A percentile compares a stretch with the other conserved stretches of the same genome.
phyloP scores from a whole-genome alignment of 371 early-diverging fungal species.

The Fennellomyces sp. region DNA sequence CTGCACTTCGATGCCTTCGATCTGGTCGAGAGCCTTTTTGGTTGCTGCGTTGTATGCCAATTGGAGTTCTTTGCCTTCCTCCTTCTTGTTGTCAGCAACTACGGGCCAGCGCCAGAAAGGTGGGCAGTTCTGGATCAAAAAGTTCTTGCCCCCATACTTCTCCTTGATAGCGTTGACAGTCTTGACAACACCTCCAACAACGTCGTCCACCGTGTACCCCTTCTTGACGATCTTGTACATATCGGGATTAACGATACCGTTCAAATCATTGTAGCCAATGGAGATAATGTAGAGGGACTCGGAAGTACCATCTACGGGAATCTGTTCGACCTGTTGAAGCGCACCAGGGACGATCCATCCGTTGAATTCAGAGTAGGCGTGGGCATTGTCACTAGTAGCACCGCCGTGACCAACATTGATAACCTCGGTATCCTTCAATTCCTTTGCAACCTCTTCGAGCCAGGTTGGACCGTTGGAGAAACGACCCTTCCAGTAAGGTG shows the following conservation, averaged over 20 bases:
- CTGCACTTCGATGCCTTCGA: slow-evolving; percentile 16
- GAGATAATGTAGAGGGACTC: slow-evolving; percentile 21
- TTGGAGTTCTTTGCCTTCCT: slow-evolving; percentile 6
- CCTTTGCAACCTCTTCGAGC: slow-evolving; percentile 49
- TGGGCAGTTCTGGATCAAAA: slow-evolving; percentile 15
- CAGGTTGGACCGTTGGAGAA: slow-evolving; percentile 61
- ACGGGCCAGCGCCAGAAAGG: slow-evolving; percentile 26
- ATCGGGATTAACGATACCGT: slow-evolving; percentile 23
- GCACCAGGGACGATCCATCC: slow-evolving; percentile 21
- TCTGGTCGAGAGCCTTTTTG: slow-evolving; percentile 6
- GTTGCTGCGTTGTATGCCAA: slow-evolving; percentile 16
- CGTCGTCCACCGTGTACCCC: slow-evolving; percentile 10
- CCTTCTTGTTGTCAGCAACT: slow-evolving; percentile 12
- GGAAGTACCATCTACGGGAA: slow-evolving; percentile 11
- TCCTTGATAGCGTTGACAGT: slow-evolving; percentile 10
- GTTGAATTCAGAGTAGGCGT: slow-evolving; percentile 17
- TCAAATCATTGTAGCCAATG: slow-evolving; percentile 30
- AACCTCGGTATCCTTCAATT: slow-evolving; percentile 26
- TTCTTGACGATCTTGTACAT: slow-evolving; percentile 19
- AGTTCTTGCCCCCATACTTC: slow-evolving; percentile 20
- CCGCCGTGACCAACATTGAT: slow-evolving; percentile 56
- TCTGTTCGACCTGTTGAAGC: slow-evolving; percentile 18
- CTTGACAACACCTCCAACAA: slow-evolving; percentile 13
- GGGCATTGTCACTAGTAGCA: slow-evolving; percentile 53
- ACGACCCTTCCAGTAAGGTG: slow-evolving; percentile 51